Conservation (phyloP, 2,329 filamentous ascomycete species). For the Microcyclospora pomicola region DNA sequence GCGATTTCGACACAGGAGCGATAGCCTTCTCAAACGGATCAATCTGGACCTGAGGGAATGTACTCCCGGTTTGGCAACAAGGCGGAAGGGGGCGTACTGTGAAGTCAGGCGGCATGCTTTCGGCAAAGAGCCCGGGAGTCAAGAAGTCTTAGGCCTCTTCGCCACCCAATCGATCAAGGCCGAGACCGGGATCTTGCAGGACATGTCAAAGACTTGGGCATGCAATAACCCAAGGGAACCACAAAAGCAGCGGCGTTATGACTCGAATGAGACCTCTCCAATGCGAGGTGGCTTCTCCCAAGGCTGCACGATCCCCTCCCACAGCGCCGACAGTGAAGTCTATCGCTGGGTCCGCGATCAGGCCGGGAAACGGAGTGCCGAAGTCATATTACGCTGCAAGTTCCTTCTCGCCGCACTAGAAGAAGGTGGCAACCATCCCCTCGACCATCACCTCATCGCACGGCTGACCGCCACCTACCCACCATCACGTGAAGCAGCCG, state of each 20-base stretch:
- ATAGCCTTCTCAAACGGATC: conserved; percentile 5
- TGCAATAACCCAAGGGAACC: conserved; percentile 5
- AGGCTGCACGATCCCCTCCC: too few species aligned
- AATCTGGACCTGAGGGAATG: conserved; percentile 8
- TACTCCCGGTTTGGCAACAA: background rate
- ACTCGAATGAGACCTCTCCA: too few species aligned
- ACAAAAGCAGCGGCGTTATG: too few species aligned
- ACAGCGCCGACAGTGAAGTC: background rate
- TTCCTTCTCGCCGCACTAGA: conserved; percentile 9
- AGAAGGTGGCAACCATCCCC: conserved; percentile 10
- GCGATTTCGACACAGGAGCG: conserved; percentile 3
- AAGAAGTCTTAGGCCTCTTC: conserved; percentile 17
- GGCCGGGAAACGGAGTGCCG: conserved; percentile 8
- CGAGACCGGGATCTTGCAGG: conserved; percentile 10
- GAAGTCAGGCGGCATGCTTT: conserved; percentile 13
- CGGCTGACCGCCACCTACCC: conserved; percentile 16
- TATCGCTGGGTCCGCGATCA: conserved; percentile 12
- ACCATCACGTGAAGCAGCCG: conserved; percentile 5
- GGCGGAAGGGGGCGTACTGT: conserved; percentile 5
- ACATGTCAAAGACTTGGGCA: conserved; percentile 14
- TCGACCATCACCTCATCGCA: conserved; percentile 15
- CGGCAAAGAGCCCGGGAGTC: conserved; percentile 5
- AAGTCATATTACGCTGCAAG: conserved; percentile 10
- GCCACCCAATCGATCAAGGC: conserved; percentile 10
- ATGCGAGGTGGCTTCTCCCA: background rate